phyloP scores from a whole-genome alignment of 352 stramenopile species.

The Phytophthora meadii region DNA sequence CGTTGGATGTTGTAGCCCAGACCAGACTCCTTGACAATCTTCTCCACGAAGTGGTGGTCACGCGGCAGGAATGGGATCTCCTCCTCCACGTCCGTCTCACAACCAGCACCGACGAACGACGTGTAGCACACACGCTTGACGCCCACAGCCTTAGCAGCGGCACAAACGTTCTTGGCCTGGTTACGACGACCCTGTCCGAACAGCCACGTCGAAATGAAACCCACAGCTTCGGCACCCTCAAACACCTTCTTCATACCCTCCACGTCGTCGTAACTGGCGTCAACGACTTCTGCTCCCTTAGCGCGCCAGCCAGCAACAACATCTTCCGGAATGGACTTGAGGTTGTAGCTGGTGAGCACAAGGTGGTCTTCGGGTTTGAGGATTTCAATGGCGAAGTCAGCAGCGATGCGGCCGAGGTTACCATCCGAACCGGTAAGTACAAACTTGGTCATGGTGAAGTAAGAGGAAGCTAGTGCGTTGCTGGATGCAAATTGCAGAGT shows the following conservation, averaged over 20 bases:
- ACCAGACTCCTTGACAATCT: conserved; percentile 23
- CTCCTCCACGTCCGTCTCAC: conserved; percentile 22
- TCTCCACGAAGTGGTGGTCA: conserved; percentile 37
- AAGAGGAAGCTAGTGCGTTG: not conserved
- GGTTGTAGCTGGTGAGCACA: conserved; percentile 34
- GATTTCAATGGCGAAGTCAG: conserved; percentile 35
- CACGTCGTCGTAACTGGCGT: conserved; percentile 30
- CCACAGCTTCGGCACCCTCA: conserved; percentile 23
- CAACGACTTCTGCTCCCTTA: conserved; percentile 31
- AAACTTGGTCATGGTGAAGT: conserved; percentile 29
- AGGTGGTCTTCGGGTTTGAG: conserved; percentile 35
- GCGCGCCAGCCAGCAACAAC: conserved; percentile 19
- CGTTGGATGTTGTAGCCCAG: conserved; percentile 38
- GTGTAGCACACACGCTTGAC: conserved; percentile 40
- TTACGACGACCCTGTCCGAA: conserved; percentile 32
- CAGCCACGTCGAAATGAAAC: conserved; percentile 36
- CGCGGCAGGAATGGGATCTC: conserved; percentile 30
- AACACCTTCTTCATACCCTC: conserved; percentile 35
- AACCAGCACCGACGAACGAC: conserved; percentile 20
- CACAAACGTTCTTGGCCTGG: conserved; percentile 29
- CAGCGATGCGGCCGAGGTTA: conserved; percentile 29
- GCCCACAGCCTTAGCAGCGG: conserved; percentile 19
- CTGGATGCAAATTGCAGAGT: conserved; percentile 16
- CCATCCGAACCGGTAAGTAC: conserved; percentile 35
- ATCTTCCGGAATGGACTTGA: conserved; percentile 28